Conservation (phyloP, 805 yeast genomes). For the Starmera quercuum region DNA sequence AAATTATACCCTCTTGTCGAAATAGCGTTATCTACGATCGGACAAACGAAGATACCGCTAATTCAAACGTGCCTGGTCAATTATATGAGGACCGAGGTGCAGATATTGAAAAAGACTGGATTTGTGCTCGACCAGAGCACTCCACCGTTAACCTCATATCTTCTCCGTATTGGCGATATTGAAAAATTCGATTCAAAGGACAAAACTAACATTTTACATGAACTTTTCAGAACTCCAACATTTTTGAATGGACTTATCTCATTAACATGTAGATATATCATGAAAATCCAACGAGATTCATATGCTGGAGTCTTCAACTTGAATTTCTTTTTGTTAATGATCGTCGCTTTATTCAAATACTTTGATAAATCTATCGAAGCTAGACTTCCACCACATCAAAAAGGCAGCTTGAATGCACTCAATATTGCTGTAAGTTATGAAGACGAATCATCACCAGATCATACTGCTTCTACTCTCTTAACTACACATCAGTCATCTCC, state of each 20-base stretch:
- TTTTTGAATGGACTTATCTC: slow-evolving; percentile 9
- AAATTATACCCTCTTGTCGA: background rate
- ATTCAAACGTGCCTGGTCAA: too few species aligned
- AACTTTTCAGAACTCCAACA: slow-evolving; percentile 5
- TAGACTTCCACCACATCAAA: slow-evolving; percentile 5
- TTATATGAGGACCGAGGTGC: too few species aligned
- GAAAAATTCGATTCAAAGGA: slow-evolving; percentile 9
- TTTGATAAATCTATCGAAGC: slow-evolving; percentile 5
- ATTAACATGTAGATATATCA: slow-evolving; percentile 7
- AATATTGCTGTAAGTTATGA: too few species aligned
- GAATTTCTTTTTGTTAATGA: slow-evolving; percentile 6
- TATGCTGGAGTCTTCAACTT: slow-evolving; percentile 9
- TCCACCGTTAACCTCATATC: background rate
- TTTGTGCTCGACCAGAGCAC: too few species aligned
- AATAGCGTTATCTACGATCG: background rate
- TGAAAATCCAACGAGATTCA: slow-evolving; percentile 7
- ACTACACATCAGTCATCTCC: too few species aligned
- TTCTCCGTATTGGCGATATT: slow-evolving; percentile 6
- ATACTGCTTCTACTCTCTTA: too few species aligned
- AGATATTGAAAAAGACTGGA: too few species aligned
- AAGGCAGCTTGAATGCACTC: background rate
- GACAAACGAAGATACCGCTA: slow-evolving; percentile 4
- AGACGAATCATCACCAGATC: too few species aligned
- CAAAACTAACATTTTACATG: slow-evolving; percentile 2
- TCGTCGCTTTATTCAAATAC: slow-evolving; percentile 9